phyloP scores from a whole-genome alignment of 306 rosid species.

The Senna tora region DNA sequence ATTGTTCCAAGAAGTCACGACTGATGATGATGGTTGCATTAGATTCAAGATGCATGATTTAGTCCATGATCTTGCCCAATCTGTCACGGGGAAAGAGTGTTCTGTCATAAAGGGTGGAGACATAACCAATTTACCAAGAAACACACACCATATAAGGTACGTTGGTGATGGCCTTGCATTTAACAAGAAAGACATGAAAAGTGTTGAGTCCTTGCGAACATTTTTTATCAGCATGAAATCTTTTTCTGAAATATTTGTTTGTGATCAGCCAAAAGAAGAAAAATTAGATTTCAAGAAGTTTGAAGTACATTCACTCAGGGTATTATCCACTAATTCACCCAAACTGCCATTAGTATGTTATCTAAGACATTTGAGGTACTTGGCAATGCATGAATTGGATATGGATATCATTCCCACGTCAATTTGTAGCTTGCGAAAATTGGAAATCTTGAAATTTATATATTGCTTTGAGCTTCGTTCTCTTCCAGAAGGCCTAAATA shows the following conservation, averaged over 20 bases:
- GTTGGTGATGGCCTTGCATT: no score
- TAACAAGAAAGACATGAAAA: no score
- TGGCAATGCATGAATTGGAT: not conserved
- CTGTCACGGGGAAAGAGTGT: not conserved
- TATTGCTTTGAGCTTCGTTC: not conserved
- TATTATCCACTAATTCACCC: no score
- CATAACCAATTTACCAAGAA: no score
- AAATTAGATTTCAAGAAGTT: not conserved
- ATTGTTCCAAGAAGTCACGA: conserved; percentile 2
- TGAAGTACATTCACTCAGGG: not conserved
- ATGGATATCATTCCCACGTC: not conserved
- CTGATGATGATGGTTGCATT: not conserved
- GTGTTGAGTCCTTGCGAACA: no score
- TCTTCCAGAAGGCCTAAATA: not conserved
- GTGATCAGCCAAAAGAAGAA: no score
- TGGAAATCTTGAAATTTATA: conserved; percentile 11
- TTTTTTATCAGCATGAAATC: no score
- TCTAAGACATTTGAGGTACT: conserved; percentile 15
- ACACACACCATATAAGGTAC: no score
- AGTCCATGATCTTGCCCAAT: conserved; percentile 27
- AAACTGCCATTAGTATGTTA: not conserved
- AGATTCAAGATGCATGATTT: conserved; percentile 26
- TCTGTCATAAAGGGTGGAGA: no score
- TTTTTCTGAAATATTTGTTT: no score
- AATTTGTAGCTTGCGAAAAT: not conserved